phyloP scores from a whole-genome alignment of 2,329 filamentous ascomycete species.

The Fusarium sublunatum region DNA sequence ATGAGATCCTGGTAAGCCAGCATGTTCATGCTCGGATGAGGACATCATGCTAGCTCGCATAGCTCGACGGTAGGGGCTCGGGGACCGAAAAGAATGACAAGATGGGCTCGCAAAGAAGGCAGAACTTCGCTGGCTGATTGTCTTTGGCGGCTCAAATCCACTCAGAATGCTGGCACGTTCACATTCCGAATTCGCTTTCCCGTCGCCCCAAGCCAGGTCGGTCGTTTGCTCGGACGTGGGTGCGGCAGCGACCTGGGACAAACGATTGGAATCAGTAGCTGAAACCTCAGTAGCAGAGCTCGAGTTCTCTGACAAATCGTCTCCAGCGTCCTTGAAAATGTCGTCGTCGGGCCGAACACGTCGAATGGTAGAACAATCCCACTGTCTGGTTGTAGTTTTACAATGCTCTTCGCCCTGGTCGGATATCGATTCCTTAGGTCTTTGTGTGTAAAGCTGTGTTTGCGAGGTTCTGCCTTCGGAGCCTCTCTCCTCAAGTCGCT shows the following conservation, averaged over 20 bases:
- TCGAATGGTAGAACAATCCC: slow-evolving; percentile 49
- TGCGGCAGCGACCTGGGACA: background rate
- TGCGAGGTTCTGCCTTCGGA: background rate
- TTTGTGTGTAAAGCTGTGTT: background rate
- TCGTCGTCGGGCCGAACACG: slow-evolving; percentile 50
- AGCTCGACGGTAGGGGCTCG: slow-evolving; percentile 66
- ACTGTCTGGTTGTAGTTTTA: slow-evolving; percentile 16
- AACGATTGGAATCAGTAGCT: background rate
- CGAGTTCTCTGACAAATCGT: background rate
- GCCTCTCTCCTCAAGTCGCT: slow-evolving; percentile 58
- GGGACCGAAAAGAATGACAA: slow-evolving; percentile 63
- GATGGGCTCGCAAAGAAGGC: slow-evolving; percentile 64
- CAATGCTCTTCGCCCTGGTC: background rate
- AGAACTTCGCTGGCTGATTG: slow-evolving; percentile 57
- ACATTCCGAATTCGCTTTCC: slow-evolving; percentile 1
- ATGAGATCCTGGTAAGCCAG: slow-evolving; percentile 48
- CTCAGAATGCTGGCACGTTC: background rate
- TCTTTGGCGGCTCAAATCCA: slow-evolving; percentile 40
- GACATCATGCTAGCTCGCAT: slow-evolving; percentile 60
- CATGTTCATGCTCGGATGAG: slow-evolving; percentile 45
- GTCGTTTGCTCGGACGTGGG: background rate
- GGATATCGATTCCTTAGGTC: background rate
- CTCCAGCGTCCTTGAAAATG: slow-evolving; percentile 45
- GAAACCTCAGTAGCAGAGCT: slow-evolving; percentile 10
- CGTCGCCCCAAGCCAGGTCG: background rate